Conservation (phyloP, 2,329 filamentous ascomycete genomes). For the Lojkania enalia region DNA sequence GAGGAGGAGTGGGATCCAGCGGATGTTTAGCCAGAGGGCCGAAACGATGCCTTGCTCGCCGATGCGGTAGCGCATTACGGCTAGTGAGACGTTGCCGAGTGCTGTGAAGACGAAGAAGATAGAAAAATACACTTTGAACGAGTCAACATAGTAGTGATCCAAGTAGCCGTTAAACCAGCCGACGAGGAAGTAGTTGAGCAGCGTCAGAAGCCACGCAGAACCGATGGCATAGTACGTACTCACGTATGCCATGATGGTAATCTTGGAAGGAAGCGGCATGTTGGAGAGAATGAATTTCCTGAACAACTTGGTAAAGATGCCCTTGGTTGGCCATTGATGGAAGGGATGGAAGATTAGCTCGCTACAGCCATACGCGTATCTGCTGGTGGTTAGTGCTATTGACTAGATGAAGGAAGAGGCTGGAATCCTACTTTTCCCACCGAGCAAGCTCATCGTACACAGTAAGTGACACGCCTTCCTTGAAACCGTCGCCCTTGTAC, state of each 20-base stretch:
- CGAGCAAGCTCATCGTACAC: constrained; percentile 72
- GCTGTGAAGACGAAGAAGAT: constrained; percentile 68
- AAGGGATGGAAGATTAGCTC: constrained; percentile 72
- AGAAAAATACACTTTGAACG: constrained; percentile 67
- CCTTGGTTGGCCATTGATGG: constrained; percentile 61
- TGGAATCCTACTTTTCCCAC: constrained; percentile 75
- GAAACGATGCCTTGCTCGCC: constrained; percentile 57
- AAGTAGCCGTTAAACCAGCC: constrained; percentile 75
- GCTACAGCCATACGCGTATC: constrained; percentile 71
- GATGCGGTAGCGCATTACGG: constrained; percentile 65
- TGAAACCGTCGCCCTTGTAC: constrained; percentile 70
- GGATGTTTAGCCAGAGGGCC: constrained; percentile 60
- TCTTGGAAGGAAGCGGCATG: constrained; percentile 67
- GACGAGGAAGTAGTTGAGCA: constrained; percentile 71
- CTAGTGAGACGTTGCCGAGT: constrained; percentile 63
- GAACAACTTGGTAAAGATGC: constrained; percentile 69
- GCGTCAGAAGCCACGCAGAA: constrained; percentile 66
- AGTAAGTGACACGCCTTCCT: constrained; percentile 73
- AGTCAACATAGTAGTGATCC: constrained; percentile 79
- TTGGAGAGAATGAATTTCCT: constrained; percentile 61
- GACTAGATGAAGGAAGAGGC: too few relatives aligned
- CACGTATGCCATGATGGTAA: constrained; percentile 72
- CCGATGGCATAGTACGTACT: constrained; percentile 74
- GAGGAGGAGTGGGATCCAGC: constrained; percentile 68
- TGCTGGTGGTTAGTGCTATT: too few relatives aligned